Evolutionary conservation across 179 eudicot genomes (phyloP).

Genomic region (Nepenthes alata): DNA sequence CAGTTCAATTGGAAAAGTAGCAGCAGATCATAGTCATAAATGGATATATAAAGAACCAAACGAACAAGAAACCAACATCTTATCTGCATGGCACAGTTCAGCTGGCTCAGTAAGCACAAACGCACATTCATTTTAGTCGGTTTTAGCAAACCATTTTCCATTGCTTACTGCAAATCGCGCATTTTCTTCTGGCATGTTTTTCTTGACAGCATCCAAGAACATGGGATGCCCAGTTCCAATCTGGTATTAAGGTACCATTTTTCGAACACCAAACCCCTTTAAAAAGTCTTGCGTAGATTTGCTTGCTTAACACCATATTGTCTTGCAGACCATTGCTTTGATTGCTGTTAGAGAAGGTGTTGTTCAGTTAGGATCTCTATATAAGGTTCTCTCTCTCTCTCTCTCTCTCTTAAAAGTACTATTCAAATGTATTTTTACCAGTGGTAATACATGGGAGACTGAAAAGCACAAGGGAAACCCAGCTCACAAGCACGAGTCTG

Average conservation of each 20-base stretch:
- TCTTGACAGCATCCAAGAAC: constrained; percentile 38
- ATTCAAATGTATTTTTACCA: too few relatives aligned
- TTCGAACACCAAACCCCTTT: not conserved
- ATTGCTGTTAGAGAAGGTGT: constrained; percentile 47
- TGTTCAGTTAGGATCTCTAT: constrained; percentile 33
- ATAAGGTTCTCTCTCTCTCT: constrained; percentile 10
- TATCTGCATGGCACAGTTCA: constrained; percentile 41
- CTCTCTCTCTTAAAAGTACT: too few relatives aligned
- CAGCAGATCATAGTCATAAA: constrained; percentile 43
- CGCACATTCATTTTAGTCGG: not conserved
- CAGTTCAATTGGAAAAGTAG: constrained; percentile 47
- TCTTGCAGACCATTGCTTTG: constrained; percentile 39
- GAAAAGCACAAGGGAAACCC: too few relatives aligned
- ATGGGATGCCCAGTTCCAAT: constrained; percentile 48
- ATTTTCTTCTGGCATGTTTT: not conserved
- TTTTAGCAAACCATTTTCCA: not conserved
- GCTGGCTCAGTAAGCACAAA: constrained; percentile 28
- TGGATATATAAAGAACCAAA: constrained; percentile 41
- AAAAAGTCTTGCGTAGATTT: not conserved
- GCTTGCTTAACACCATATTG: not conserved
- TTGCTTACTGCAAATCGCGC: not conserved
- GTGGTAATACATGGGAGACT: too few relatives aligned
- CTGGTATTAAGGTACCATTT: constrained; percentile 36
- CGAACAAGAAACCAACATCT: constrained; percentile 38
- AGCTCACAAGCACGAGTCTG: too few relatives aligned